Base-by-base conservation (phyloP, 2,329 filamentous ascomycete genomes). In the Emydomyces testavorans region DNA sequence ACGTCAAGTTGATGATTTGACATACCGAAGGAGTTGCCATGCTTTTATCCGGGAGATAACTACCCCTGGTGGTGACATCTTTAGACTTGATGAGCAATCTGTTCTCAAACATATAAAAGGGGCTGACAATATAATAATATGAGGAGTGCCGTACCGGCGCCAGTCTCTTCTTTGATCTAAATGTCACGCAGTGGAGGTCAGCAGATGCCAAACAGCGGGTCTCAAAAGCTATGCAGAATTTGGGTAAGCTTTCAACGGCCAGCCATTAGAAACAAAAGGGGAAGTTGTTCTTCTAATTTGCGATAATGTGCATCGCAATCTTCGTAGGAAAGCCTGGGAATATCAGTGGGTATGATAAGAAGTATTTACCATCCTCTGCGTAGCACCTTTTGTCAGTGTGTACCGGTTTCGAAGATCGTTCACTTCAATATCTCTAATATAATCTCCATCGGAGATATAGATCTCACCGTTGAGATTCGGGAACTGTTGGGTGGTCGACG, bases 131-230 rank as follows among this genome's bases (percentile, higher is more conserved):
- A 57, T 60, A 60, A 52, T 59, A 66, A 32, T 69, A 66, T 54
- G 51, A 71, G 69, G 71, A 72, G 66, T 71, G 74, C 79, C 89
- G 82, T 98, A 98, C 92, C 92, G 77, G 92, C 90, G 78, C 92
- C 92, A 82, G 90, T 96, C 63, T 95, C 87, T 75, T 95, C 90
- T 83, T 94, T 94, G 63, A 98, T 98, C 92, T 98, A 89, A 62
- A 85, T 84, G 71, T 80, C 81, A 92, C 78, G 80, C 76, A 82
- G 71, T 71, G 71, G 76, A 82, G 79, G 89, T 95, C 80, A 96
- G 89, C 87, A 92, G 80, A 80, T 86, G 85, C 79, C 82, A 85
- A 79, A 80, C 79, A 82, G 78, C 76, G 73, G 66, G 67, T 57
- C 59, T 57, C 52, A 61, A 52, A 65, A 69, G 78, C 80, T 83